Conservation (phyloP, 495 filamentous ascomycete genomes). For the Hypomontagnella submonticulosa region DNA sequence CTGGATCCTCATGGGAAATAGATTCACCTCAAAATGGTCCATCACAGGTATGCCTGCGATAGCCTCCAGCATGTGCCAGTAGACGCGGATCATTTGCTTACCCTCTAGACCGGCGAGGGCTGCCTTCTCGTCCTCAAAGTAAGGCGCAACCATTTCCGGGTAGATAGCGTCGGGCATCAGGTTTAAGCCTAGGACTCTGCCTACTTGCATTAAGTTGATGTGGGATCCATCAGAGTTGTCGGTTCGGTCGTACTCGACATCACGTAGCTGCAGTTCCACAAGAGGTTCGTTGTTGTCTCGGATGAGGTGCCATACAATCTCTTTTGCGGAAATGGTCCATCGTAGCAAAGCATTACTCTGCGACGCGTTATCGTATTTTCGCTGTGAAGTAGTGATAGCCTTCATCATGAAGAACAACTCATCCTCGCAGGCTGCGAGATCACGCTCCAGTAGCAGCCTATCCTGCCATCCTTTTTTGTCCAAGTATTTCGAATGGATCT, state of each 20-base stretch:
- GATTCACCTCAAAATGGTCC: conserved; percentile 94
- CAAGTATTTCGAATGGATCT: conserved; percentile 86
- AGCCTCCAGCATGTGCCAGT: conserved; percentile 97
- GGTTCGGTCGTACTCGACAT: conserved; percentile 90
- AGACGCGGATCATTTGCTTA: conserved; percentile 85
- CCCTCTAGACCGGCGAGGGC: conserved; percentile 60
- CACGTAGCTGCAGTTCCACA: conserved; percentile 91
- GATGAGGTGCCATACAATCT: conserved; percentile 97
- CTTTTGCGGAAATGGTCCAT: conserved; percentile 88
- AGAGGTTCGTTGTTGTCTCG: conserved; percentile 85
- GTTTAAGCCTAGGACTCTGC: conserved; percentile 85
- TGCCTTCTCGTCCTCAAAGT: conserved; percentile 71
- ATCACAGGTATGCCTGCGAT: conserved; percentile 98
- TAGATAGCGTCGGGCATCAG: conserved; percentile 90
- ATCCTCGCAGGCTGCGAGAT: conserved; percentile 89
- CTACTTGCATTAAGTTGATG: conserved; percentile 88
- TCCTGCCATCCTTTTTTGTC: conserved; percentile 94
- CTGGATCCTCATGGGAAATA: conserved; percentile 94
- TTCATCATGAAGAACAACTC: conserved; percentile 99
- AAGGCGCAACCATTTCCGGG: conserved; percentile 93
- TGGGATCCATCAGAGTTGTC: conserved; percentile 98
- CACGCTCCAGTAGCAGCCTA: conserved; percentile 83
- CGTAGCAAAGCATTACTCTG: conserved; percentile 81
- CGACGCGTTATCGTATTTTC: conserved; percentile 77
- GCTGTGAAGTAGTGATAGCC: conserved; percentile 94